Evolutionary conservation across 768 basidiomycete species (phyloP).

Genomic region (Suillus ampliporus): DNA sequence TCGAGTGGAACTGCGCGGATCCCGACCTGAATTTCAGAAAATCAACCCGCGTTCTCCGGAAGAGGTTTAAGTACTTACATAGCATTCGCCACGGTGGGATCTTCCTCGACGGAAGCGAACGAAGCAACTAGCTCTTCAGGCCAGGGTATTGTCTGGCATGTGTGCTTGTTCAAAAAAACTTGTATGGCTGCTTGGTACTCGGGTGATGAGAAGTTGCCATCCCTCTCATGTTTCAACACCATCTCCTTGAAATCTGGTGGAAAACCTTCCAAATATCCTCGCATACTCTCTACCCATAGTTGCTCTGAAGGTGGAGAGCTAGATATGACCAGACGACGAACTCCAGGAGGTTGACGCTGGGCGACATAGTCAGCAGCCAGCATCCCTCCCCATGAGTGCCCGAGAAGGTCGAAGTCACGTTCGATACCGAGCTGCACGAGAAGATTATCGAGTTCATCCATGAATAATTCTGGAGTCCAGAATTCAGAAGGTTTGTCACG

Average conservation of each 20-base stretch:
- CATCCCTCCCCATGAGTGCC: conserved; percentile 67
- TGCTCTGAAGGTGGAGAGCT: conserved; percentile 39
- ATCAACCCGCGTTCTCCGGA: too few species aligned
- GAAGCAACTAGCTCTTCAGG: conserved; percentile 39
- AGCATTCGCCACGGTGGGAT: conserved; percentile 39
- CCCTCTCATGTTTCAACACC: conserved; percentile 38
- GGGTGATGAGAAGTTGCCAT: conserved; percentile 36
- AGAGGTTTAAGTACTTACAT: conserved; percentile 33
- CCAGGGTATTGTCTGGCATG: conserved; percentile 39
- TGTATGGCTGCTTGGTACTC: conserved; percentile 41
- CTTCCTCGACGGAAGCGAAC: conserved; percentile 28
- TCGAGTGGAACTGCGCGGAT: conserved; percentile 43
- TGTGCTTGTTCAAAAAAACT: conserved; percentile 40
- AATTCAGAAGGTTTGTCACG: conserved; percentile 42
- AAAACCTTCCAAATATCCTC: conserved; percentile 30
- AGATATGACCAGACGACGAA: conserved; percentile 42
- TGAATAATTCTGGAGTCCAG: conserved; percentile 55
- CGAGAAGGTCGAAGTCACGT: conserved; percentile 49
- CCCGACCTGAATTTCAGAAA: conserved; percentile 17
- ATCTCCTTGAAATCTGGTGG: conserved; percentile 32
- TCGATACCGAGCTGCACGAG: conserved; percentile 47
- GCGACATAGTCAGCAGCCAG: conserved; percentile 49
- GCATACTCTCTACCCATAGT: conserved; percentile 33
- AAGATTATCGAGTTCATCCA: conserved; percentile 59
- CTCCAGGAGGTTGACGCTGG: conserved; percentile 43